A percentile compares a stretch with the other conserved stretches of the same genome.
Evolutionary conservation across 306 rosid genomes (phyloP).

Genomic region (Boehmeria nivea): DNA sequence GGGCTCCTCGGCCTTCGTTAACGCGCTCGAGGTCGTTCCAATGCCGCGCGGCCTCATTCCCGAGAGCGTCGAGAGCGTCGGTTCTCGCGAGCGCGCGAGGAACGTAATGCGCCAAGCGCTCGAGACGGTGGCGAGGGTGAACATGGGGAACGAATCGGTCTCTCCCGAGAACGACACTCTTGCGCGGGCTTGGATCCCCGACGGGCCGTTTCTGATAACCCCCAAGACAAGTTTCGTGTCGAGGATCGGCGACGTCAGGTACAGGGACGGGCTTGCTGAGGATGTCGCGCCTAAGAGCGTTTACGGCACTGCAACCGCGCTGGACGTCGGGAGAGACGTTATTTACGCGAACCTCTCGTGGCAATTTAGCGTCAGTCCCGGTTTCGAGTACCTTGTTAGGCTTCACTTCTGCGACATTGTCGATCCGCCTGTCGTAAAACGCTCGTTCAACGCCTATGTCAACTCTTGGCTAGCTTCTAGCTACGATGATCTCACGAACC

Average conservation of each 20-base stretch:
- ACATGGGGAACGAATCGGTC: constrained; percentile 53
- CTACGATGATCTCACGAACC: constrained; percentile 24
- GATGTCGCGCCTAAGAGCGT: constrained; percentile 43
- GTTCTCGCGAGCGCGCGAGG: constrained; percentile 12
- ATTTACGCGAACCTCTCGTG: constrained; percentile 42
- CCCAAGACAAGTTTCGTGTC: constrained; percentile 24
- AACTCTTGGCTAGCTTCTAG: constrained; percentile 41
- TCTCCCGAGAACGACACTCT: constrained; percentile 40
- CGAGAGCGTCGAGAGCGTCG: constrained; percentile 22
- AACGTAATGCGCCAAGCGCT: constrained; percentile 35
- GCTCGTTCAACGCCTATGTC: constrained; percentile 36
- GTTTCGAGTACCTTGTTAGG: constrained; percentile 58
- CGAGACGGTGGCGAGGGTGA: constrained; percentile 56
- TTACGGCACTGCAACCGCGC: constrained; percentile 48
- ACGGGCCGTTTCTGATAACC: constrained; percentile 28
- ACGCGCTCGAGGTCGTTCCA: constrained; percentile 55
- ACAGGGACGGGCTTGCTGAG: constrained; percentile 7
- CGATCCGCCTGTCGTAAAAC: constrained; percentile 1
- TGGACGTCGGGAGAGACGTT: constrained; percentile 14
- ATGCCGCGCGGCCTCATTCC: constrained; percentile 52
- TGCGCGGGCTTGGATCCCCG: constrained; percentile 55
- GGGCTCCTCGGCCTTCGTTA: constrained; percentile 55
- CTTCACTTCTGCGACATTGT: constrained; percentile 60
- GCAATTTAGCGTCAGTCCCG: constrained; percentile 45
- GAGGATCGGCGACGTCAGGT: constrained; percentile 32